Evolutionary conservation across 148 eudicot species (phyloP).

Genomic region (Camellia japonica): DNA sequence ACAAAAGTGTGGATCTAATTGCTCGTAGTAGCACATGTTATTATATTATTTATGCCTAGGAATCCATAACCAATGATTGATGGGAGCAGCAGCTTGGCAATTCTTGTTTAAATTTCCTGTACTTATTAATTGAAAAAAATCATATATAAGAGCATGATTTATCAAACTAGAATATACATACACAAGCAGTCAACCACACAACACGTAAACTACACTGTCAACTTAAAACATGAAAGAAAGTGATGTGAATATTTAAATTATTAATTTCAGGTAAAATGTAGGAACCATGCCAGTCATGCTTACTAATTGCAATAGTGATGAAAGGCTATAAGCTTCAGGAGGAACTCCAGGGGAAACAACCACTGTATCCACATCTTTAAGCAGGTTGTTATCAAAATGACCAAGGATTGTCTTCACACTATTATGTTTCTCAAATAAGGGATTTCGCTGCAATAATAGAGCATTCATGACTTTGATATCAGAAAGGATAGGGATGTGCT

Average conservation of each 20-base stretch:
- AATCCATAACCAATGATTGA: no score
- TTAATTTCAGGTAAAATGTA: background rate
- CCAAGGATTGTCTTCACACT: conserved; percentile 25
- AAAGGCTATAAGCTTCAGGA: conserved; percentile 16
- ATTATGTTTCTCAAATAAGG: conserved; percentile 7
- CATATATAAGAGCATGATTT: background rate
- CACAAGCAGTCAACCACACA: background rate
- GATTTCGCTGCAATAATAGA: conserved; percentile 10
- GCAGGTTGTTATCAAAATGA: conserved; percentile 8
- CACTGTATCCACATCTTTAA: conserved; percentile 13
- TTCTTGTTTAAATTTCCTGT: no score
- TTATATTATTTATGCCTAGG: no score
- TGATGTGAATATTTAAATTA: background rate
- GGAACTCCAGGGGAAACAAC: conserved; percentile 25
- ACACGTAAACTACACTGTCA: background rate
- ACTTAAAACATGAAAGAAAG: background rate
- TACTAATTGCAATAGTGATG: conserved; percentile 16
- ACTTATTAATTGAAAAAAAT: background rate
- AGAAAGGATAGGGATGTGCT: background rate
- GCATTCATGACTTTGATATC: background rate
- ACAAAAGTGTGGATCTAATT: no score
- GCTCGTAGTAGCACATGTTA: no score
- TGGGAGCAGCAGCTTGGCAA: no score
- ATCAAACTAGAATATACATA: background rate
- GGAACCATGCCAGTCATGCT: background rate